A percentile compares a stretch with the other conserved stretches of the same genome.
These are phyloP conservation scores for Mentha longifolia DNA, from an alignment of 257 asterid species.

Conservation along the genomic window DNA sequence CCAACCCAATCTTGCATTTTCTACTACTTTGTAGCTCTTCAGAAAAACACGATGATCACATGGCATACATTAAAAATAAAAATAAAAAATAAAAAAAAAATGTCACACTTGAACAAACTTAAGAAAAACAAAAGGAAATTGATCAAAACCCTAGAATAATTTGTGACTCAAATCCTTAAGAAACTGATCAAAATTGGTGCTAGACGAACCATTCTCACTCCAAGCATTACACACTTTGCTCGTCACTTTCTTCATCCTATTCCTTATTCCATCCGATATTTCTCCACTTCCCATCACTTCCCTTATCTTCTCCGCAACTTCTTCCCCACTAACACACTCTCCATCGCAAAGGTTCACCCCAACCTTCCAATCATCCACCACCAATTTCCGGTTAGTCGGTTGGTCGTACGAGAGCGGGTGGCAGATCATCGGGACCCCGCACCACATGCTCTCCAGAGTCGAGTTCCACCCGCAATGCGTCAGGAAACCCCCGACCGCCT, in stretches of 20 bases:
- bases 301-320: conserved; percentile 52
- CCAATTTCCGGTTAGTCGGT: conserved; percentile 64
- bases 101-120: too few species aligned
- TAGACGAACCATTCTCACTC: conserved; percentile 55
- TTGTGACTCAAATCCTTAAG: conserved; percentile 47
- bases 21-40: too few species aligned
- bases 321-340: conserved; percentile 34
- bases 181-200: conserved; percentile 47
- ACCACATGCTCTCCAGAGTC: conserved; percentile 61
- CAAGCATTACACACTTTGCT: conserved; percentile 44
- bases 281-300: conserved; percentile 49
- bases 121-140: not conserved
- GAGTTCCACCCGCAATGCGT: conserved; percentile 92
- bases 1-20: not conserved
- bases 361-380: conserved; percentile 74
- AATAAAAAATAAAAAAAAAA: too few species aligned
- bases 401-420: conserved; percentile 62
- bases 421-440: conserved; percentile 63
- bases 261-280: conserved; percentile 34
- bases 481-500: conserved; percentile 64
- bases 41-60: not conserved
- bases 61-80: too few species aligned
- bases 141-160: not conserved
- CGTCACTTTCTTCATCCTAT: conserved; percentile 39
- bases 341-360: conserved; percentile 62